Conservation (phyloP, 1,139 yeast genomes). For the Zhuliangozyma blackwelliae region DNA sequence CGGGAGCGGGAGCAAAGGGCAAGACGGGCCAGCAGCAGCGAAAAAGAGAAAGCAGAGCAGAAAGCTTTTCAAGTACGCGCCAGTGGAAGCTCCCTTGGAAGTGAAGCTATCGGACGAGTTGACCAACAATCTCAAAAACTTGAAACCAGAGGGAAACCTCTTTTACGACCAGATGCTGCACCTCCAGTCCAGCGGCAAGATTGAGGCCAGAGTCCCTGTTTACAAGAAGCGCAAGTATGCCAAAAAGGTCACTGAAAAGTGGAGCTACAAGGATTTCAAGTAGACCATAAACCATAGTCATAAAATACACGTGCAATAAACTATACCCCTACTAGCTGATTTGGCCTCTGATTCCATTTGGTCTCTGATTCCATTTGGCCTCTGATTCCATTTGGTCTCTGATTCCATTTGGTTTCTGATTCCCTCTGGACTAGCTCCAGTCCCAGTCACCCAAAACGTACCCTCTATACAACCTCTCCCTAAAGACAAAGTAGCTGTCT, state of each 20-base stretch:
- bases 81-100: slow-evolving; percentile 66
- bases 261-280: slow-evolving; percentile 88
- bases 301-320: slow-evolving; percentile 1
- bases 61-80: slow-evolving; percentile 51
- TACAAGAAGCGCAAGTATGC: slow-evolving; percentile 63
- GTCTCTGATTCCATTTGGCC: too few species aligned
- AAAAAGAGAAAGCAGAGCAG: slow-evolving; percentile 24
- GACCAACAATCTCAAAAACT: slow-evolving; percentile 74
- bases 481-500: slow-evolving; percentile 44
- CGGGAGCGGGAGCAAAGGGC: slow-evolving; percentile 9
- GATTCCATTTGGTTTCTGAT: too few species aligned
- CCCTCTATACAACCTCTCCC: slow-evolving; percentile 50
- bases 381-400: too few species aligned
- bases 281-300: slow-evolving; percentile 18
- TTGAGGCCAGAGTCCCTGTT: slow-evolving; percentile 78
- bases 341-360: too few species aligned
- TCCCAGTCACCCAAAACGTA: slow-evolving; percentile 48
- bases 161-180: slow-evolving; percentile 78
- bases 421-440: slow-evolving; percentile 1
- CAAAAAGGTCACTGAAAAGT: slow-evolving; percentile 79
- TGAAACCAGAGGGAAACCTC: slow-evolving; percentile 89
- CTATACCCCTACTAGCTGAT: not conserved
- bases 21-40: slow-evolving; percentile 9
- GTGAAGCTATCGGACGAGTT: slow-evolving; percentile 88
- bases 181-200: slow-evolving; percentile 77